These are phyloP conservation scores for Ustilaginoidea virens DNA, from an alignment of 2,329 filamentous ascomycete species.

Conservation along the genomic window DNA sequence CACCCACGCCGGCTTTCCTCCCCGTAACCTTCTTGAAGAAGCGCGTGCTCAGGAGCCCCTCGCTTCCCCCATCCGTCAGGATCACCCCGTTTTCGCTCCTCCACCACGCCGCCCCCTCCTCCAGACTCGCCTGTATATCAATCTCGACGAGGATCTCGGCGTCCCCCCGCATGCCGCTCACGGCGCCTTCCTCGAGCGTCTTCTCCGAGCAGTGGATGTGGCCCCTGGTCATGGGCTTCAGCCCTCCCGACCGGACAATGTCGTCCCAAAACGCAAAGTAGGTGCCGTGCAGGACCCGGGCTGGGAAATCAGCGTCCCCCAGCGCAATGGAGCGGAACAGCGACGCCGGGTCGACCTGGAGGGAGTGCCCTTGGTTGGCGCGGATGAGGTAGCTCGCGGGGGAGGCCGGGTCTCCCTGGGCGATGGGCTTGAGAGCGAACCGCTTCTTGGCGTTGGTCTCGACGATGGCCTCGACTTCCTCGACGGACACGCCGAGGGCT, in stretches of 20 bases:
- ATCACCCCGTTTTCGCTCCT: conserved; percentile 65
- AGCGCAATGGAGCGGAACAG: conserved; percentile 55
- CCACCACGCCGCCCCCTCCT: conserved; percentile 54
- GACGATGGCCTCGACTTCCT: conserved; percentile 58
- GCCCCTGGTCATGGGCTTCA: conserved; percentile 68
- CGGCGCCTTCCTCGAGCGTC: conserved; percentile 44
- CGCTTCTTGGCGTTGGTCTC: conserved; percentile 76
- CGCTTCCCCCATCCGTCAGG: conserved; percentile 41
- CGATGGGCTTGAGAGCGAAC: conserved; percentile 55
- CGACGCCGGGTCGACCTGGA: conserved; percentile 55
- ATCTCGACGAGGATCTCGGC: conserved; percentile 68
- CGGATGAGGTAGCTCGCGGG: conserved; percentile 70
- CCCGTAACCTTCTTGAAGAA: conserved; percentile 62
- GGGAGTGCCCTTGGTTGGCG: conserved; percentile 87
- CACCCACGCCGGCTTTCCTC: conserved; percentile 39
- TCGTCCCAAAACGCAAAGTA: conserved; percentile 65
- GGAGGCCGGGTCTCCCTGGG: conserved; percentile 20
- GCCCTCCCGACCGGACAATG: conserved; percentile 62
- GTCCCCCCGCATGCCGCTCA: conserved; percentile 68
- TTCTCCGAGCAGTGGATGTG: conserved; percentile 70
- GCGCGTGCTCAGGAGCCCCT: conserved; percentile 46
- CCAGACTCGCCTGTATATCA: conserved; percentile 52
- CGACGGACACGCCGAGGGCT: conserved; percentile 56
- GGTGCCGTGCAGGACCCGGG: conserved; percentile 70
- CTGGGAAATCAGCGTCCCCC: conserved; percentile 41